phyloP scores from a whole-genome alignment of 176 grass and related monocot species.

The Musa troglodytarum region DNA sequence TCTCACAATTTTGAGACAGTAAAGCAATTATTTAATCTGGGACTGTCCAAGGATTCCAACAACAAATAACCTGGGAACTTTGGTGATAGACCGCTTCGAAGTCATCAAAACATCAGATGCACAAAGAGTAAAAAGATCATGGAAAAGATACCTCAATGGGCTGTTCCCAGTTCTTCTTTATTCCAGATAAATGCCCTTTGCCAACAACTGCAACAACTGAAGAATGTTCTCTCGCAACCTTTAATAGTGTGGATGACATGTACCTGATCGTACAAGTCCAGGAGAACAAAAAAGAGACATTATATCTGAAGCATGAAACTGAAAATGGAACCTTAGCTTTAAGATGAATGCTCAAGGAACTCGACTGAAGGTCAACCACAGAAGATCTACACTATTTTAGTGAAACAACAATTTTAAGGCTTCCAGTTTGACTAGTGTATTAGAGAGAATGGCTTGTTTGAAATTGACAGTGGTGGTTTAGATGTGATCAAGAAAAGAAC shows the following conservation, averaged over 20 bases:
- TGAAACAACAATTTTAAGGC: too few relatives aligned
- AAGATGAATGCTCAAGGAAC: not conserved
- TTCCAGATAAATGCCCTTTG: slow-evolving; percentile 85
- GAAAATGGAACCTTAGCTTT: not conserved
- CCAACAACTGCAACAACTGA: slow-evolving; percentile 92
- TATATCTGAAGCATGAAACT: not conserved
- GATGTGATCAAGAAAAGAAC: too few relatives aligned
- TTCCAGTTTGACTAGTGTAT: too few relatives aligned
- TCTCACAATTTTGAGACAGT: not conserved
- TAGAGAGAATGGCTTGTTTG: too few relatives aligned
- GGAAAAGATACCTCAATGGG: slow-evolving; percentile 53
- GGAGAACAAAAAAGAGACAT: slow-evolving; percentile 3
- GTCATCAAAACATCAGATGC: not conserved
- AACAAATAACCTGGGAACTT: too few relatives aligned
- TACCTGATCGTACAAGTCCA: slow-evolving; percentile 45
- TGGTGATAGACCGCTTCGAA: not conserved
- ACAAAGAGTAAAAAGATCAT: not conserved
- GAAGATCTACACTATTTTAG: too few relatives aligned
- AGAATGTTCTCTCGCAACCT: slow-evolving; percentile 64
- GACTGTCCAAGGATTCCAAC: too few relatives aligned
- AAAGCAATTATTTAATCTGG: not conserved
- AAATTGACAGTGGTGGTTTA: too few relatives aligned
- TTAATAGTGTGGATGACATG: slow-evolving; percentile 70
- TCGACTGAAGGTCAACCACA: too few relatives aligned
- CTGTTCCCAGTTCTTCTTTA: slow-evolving; percentile 81